These are phyloP conservation scores for Amanita subjunquillea DNA, from an alignment of 768 basidiomycete species.

Conservation along the genomic window DNA sequence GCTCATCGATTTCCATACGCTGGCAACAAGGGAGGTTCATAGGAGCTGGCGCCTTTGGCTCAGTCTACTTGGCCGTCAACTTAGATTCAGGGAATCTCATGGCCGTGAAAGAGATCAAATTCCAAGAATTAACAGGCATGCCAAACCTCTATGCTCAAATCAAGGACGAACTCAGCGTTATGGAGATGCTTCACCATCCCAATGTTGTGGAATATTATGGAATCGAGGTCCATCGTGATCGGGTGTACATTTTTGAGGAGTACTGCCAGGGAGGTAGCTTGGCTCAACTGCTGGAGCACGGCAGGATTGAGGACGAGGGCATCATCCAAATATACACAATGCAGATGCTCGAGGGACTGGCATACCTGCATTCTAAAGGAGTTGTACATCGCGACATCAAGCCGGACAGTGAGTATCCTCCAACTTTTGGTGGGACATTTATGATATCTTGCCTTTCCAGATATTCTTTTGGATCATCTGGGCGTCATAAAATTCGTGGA, in stretches of 20 bases:
- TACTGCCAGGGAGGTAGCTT: slow-evolving; percentile 96
- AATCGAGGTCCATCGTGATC: slow-evolving; percentile 97
- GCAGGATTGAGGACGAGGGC: slow-evolving; percentile 92
- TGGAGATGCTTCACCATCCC: slow-evolving; percentile 96
- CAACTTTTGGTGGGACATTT: not conserved
- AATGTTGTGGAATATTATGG: slow-evolving; percentile 99
- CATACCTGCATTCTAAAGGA: slow-evolving; percentile 86
- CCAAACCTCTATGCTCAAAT: slow-evolving; percentile 88
- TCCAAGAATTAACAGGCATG: slow-evolving; percentile 84
- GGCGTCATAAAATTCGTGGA: slow-evolving; percentile 96
- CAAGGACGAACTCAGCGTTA: slow-evolving; percentile 91
- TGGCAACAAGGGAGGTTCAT: slow-evolving; percentile 99
- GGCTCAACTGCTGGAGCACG: slow-evolving; percentile 80
- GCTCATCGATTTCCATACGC: slow-evolving; percentile 87
- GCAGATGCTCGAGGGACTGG: slow-evolving; percentile 92
- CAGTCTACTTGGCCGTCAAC: slow-evolving; percentile 98
- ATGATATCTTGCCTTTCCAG: slow-evolving; percentile 28
- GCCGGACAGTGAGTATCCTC: slow-evolving; percentile 76
- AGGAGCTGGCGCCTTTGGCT: slow-evolving; percentile 96
- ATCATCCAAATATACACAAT: slow-evolving; percentile 93
- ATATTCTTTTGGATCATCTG: slow-evolving; percentile 83
- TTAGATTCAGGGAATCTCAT: slow-evolving; percentile 92
- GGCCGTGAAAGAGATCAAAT: slow-evolving; percentile 99
- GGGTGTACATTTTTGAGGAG: slow-evolving; percentile 98
- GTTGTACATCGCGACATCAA: slow-evolving; percentile 97